phyloP scores from a whole-genome alignment of 768 basidiomycete species.

The Obba rivulosa region DNA sequence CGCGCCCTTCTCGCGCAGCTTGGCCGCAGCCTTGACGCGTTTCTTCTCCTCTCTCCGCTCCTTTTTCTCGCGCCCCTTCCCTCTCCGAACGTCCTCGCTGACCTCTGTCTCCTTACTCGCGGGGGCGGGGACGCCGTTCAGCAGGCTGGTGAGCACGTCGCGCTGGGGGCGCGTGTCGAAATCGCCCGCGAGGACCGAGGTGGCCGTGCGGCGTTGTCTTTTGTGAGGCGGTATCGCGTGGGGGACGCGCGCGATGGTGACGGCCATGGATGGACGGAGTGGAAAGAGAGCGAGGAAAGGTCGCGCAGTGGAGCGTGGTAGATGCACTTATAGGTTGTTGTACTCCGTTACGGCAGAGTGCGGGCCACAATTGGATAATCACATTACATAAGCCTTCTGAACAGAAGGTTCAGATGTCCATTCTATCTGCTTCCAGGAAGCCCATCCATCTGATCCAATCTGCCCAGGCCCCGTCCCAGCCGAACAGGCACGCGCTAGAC shows the following conservation, averaged over 20 bases:
- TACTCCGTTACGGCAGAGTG: constrained; percentile 23
- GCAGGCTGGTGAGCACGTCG: constrained; percentile 73
- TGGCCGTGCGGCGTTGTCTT: constrained; percentile 54
- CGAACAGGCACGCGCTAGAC: too few relatives aligned
- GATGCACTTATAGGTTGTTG: constrained; percentile 24
- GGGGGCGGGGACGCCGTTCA: constrained; percentile 71
- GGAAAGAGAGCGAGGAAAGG: constrained; percentile 16
- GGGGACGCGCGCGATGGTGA: constrained; percentile 15
- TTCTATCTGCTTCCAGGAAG: constrained; percentile 14
- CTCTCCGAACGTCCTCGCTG: constrained; percentile 51
- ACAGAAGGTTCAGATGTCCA: constrained; percentile 13
- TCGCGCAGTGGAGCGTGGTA: constrained; percentile 19
- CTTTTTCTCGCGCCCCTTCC: constrained; percentile 42
- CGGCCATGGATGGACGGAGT: constrained; percentile 11
- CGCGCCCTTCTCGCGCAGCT: constrained; percentile 21
- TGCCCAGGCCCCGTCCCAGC: constrained; percentile 1
- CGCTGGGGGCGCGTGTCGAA: constrained; percentile 64
- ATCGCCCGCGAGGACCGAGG: constrained; percentile 67
- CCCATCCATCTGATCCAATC: constrained; percentile 14
- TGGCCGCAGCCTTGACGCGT: constrained; percentile 17
- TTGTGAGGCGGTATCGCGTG: constrained; percentile 7
- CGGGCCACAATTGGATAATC: constrained; percentile 18
- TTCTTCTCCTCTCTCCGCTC: constrained; percentile 29
- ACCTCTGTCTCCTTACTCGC: constrained; percentile 59
- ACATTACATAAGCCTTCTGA: constrained; percentile 13